phyloP scores from a whole-genome alignment of 495 filamentous ascomycete species.

The Penicillium paxilli region DNA sequence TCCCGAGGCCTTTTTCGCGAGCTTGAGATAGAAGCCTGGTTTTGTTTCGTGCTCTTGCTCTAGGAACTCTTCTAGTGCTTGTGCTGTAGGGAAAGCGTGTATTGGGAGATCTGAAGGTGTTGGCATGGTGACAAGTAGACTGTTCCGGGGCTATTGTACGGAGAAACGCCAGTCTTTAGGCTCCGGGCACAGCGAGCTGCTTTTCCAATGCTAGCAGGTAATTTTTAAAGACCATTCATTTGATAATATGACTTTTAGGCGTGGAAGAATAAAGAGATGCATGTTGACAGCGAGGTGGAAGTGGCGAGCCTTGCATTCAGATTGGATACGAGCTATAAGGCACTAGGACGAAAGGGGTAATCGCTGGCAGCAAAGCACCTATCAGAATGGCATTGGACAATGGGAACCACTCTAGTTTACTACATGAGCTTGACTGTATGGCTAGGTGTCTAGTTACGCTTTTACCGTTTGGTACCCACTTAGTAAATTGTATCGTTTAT shows the following conservation, averaged over 20 bases:
- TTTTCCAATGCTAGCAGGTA: too few species aligned
- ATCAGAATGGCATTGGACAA: too few species aligned
- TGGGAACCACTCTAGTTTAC: too few species aligned
- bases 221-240: too few species aligned
- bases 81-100: constrained; percentile 33
- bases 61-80: constrained; percentile 47
- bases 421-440: too few species aligned
- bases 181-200: too few species aligned
- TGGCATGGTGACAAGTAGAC: constrained; percentile 14
- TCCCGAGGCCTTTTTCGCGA: constrained; percentile 50
- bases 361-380: too few species aligned
- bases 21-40: constrained; percentile 52
- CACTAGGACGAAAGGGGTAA: neutral
- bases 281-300: neutral
- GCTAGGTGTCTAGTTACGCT: too few species aligned
- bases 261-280: neutral
- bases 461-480: too few species aligned
- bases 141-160: neutral
- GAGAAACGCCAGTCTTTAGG: neutral
- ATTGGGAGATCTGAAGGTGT: constrained; percentile 33
- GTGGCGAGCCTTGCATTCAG: neutral
- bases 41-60: constrained; percentile 28
- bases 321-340: neutral
- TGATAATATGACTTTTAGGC: neutral
- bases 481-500: too few species aligned